These are phyloP conservation scores for Sporisorium scitamineum DNA, from an alignment of 1,284 basidiomycete genomes.

Conservation along the genomic window DNA sequence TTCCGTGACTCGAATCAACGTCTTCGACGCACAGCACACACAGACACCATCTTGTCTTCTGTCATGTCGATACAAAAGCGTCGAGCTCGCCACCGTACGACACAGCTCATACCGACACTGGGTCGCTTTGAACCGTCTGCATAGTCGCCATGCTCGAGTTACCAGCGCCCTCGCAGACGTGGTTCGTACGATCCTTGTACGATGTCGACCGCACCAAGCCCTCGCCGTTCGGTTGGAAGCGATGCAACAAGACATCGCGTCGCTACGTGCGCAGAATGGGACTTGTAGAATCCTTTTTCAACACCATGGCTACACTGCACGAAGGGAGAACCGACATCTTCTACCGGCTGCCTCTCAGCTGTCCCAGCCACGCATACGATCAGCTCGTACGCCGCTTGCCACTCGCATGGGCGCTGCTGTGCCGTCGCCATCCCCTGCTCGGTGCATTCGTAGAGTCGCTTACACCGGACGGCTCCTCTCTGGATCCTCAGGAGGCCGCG, in stretches of 20 bases:
- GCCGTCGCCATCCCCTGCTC: constrained; percentile 44
- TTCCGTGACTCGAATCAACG: neutral
- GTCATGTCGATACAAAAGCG: neutral
- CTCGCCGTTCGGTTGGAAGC: constrained; percentile 45
- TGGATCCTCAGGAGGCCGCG: constrained; percentile 31
- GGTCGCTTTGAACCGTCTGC: neutral
- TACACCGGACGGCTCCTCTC: constrained; percentile 21
- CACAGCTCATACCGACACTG: no score
- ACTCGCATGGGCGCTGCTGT: constrained; percentile 43
- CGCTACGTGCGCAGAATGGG: constrained; percentile 46
- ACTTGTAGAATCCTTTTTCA: constrained; percentile 49
- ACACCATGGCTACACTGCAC: constrained; percentile 47
- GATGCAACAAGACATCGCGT: constrained; percentile 9
- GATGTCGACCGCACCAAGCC: constrained; percentile 41
- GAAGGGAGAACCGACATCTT: constrained; percentile 51
- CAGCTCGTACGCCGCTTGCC: constrained; percentile 33
- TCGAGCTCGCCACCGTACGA: neutral
- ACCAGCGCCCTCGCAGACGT: constrained; percentile 17
- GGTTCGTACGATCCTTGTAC: constrained; percentile 39
- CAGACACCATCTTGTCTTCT: neutral
- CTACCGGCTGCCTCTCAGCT: constrained; percentile 36
- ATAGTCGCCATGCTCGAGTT: constrained; percentile 25
- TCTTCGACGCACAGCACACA: neutral
- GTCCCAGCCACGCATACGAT: constrained; percentile 12
- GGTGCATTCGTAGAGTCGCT: constrained; percentile 26